Percentiles rank a stretch among this genome's conserved stretches.
Conservation (phyloP, 805 yeast genomes). For the Candida maltosa region DNA sequence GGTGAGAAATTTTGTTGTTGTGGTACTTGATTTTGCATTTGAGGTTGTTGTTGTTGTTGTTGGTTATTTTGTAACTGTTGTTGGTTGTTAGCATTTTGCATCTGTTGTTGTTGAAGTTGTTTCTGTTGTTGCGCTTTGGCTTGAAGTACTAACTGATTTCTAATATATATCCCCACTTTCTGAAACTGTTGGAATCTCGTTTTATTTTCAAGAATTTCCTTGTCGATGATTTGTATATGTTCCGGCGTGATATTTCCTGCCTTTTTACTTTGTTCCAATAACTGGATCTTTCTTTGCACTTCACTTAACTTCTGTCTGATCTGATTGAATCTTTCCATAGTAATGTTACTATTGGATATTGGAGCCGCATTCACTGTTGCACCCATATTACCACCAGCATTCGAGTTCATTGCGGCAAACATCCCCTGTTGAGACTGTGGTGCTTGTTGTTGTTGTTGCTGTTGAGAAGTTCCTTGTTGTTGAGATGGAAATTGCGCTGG, state of each 20-base stretch:
- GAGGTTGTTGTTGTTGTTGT: conserved; percentile 1
- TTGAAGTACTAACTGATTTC: conserved; percentile 36
- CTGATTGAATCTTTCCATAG: conserved; percentile 39
- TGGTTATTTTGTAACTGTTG: conserved; percentile 4
- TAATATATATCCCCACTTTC: conserved; percentile 47
- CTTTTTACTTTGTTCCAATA: conserved; percentile 47
- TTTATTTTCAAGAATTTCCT: conserved; percentile 47
- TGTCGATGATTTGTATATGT: conserved; percentile 40
- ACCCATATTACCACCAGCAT: neutral
- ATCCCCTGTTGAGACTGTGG: neutral
- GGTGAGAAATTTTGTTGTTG: neutral
- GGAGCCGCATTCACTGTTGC: conserved; percentile 8
- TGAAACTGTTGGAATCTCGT: conserved; percentile 48
- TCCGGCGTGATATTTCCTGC: conserved; percentile 44
- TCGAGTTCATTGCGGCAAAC: conserved; percentile 3
- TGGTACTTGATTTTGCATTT: neutral
- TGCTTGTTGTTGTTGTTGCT: conserved; percentile 5
- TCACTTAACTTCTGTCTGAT: conserved; percentile 47
- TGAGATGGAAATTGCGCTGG: conserved; percentile 1
- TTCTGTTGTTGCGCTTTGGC: conserved; percentile 14
- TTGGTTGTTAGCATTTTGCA: conserved; percentile 1
- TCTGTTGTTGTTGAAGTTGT: conserved; percentile 9
- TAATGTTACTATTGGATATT: conserved; percentile 19
- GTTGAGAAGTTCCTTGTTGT: conserved; percentile 5
- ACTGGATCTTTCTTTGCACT: conserved; percentile 46